Evolutionary conservation across 345 rosid species (phyloP).

Genomic region (Arabidopsis arenosa): DNA sequence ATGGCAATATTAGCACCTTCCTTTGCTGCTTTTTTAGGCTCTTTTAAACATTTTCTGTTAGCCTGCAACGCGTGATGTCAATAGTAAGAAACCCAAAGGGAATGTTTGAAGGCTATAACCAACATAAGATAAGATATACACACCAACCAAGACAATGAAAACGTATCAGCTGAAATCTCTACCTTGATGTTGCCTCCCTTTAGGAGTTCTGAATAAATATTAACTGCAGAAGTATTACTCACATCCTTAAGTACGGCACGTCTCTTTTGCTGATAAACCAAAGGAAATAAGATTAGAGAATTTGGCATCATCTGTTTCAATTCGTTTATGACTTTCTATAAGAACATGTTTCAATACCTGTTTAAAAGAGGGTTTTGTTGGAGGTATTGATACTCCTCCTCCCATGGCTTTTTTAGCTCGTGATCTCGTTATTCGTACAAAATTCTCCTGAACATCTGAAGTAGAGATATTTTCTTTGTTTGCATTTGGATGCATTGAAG

Average conservation of each 20-base stretch:
- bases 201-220: slow-evolving; percentile 43
- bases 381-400: slow-evolving; percentile 59
- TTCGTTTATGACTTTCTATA: slow-evolving; percentile 50
- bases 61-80: slow-evolving; percentile 52
- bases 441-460: slow-evolving; percentile 49
- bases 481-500: slow-evolving; percentile 57
- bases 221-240: slow-evolving; percentile 52
- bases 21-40: slow-evolving; percentile 42
- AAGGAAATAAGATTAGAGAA: slow-evolving; percentile 43
- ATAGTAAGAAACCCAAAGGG: slow-evolving; percentile 23
- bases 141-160: slow-evolving; percentile 23
- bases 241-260: slow-evolving; percentile 86
- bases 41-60: slow-evolving; percentile 48
- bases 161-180: slow-evolving; percentile 24
- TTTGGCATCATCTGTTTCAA: slow-evolving; percentile 57
- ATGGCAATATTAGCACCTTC: slow-evolving; percentile 45
- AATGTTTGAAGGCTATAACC: slow-evolving; percentile 12
- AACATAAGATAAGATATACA: neutral
- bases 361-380: slow-evolving; percentile 65
- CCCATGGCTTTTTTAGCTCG: slow-evolving; percentile 66
- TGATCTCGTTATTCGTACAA: slow-evolving; percentile 70
- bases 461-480: slow-evolving; percentile 59
- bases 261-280: slow-evolving; percentile 63
- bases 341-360: slow-evolving; percentile 62
- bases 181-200: slow-evolving; percentile 61